A percentile compares a stretch with the other conserved stretches of the same genome.
These are phyloP conservation scores for Backusella tuberculispora DNA, from an alignment of 192 early-diverging fungal species.

Conservation along the genomic window DNA sequence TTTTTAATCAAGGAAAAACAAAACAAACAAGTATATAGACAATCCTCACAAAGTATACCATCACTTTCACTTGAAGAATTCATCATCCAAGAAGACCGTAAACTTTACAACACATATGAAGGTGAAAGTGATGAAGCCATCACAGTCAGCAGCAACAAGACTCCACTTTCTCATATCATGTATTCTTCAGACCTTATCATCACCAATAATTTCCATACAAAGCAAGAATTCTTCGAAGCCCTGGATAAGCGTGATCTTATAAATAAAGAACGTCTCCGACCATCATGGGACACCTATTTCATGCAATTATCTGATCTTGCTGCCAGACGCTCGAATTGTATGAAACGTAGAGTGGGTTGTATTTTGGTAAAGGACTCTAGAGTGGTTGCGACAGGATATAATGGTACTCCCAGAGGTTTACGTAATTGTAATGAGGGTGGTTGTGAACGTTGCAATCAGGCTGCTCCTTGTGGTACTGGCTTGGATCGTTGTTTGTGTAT, in stretches of 20 bases:
- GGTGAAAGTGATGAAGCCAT: neutral
- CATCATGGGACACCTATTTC: conserved; percentile 98
- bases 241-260: conserved; percentile 62
- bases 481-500: conserved; percentile 93
- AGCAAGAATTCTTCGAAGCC: conserved; percentile 43
- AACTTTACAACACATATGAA: conserved; percentile 46
- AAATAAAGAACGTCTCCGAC: conserved; percentile 79
- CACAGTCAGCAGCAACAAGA: conserved; percentile 4
- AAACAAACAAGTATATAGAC: neutral
- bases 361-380: conserved; percentile 86
- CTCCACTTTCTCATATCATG: conserved; percentile 45
- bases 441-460: conserved; percentile 92
- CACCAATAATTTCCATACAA: conserved; percentile 56
- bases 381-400: conserved; percentile 98
- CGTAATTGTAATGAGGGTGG: conserved; percentile 96
- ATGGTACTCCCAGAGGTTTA: conserved; percentile 93
- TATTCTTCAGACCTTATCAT: conserved; percentile 64
- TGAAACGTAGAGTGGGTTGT: conserved; percentile 98
- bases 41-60: conserved; percentile 14
- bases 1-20: neutral
- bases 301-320: conserved; percentile 94
- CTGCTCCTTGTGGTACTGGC: conserved; percentile 71
- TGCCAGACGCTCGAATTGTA: conserved; percentile 91
- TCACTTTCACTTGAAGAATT: conserved; percentile 61
- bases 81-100: conserved; percentile 55